Evolutionary conservation across 179 eudicot genomes (phyloP).

Genomic region (Nepenthes alata): DNA sequence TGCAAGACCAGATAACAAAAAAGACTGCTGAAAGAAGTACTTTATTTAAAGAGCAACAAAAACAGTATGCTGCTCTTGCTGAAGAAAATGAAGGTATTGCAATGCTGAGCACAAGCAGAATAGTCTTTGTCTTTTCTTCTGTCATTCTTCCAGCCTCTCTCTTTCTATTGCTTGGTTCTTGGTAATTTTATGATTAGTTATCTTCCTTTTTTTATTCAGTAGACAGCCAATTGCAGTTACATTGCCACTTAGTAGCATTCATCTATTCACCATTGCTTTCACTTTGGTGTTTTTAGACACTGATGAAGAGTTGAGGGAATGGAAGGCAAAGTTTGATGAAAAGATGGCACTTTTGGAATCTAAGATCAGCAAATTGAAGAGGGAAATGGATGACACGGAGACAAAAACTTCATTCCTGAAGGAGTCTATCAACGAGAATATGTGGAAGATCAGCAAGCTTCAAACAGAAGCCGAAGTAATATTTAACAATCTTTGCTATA

Average conservation of each 20-base stretch:
- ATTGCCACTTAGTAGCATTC: background rate
- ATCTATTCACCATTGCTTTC: constrained; percentile 1
- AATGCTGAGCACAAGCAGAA: background rate
- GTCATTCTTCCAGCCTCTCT: background rate
- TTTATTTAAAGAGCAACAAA: constrained; percentile 36
- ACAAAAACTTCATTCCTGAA: constrained; percentile 19
- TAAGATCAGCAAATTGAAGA: constrained; percentile 41
- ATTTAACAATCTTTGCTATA: constrained; percentile 7
- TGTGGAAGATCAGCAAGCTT: constrained; percentile 59
- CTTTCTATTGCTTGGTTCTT: background rate
- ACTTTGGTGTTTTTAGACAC: constrained; percentile 39
- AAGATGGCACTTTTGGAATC: constrained; percentile 36
- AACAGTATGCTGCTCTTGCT: constrained; percentile 40
- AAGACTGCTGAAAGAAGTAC: constrained; percentile 63
- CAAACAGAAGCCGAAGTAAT: constrained; percentile 69
- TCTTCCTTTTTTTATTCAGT: background rate
- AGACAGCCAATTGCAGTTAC: background rate
- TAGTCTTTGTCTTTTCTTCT: background rate
- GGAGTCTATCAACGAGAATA: constrained; percentile 17
- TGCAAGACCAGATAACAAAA: constrained; percentile 50
- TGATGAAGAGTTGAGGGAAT: constrained; percentile 69
- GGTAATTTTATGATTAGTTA: too few relatives aligned
- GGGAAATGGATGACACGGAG: constrained; percentile 52
- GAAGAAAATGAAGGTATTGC: constrained; percentile 68
- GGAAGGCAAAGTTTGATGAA: constrained; percentile 65